A percentile compares a stretch with the other conserved stretches of the same genome.
Conservation (phyloP, 441 rosid genomes). For the Codiaeum variegatum region DNA sequence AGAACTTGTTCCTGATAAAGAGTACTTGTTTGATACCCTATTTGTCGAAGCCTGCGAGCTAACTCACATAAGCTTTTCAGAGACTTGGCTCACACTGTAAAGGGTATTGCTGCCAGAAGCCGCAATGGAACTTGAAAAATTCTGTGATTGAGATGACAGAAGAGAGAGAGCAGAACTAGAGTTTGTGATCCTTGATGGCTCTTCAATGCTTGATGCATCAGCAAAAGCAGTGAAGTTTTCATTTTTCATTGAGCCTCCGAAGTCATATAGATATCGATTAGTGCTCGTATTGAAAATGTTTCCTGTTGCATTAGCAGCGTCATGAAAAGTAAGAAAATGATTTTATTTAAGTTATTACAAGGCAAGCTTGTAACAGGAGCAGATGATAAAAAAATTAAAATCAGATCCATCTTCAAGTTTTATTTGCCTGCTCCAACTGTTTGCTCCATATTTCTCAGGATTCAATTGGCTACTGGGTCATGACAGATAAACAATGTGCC, state of each 20-base stretch:
- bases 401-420: conserved; percentile 38
- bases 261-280: conserved; percentile 25
- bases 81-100: conserved; percentile 25
- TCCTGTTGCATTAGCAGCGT: conserved; percentile 17
- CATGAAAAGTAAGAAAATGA: conserved; percentile 26
- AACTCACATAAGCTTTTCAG: conserved; percentile 31
- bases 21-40: conserved; percentile 28
- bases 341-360: conserved; percentile 27
- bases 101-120: conserved; percentile 19
- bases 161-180: conserved; percentile 69
- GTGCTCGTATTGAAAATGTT: conserved; percentile 27
- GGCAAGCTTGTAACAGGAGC: conserved; percentile 34
- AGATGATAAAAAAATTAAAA: conserved; percentile 27
- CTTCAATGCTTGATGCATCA: conserved; percentile 38
- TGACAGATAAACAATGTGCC: conserved; percentile 46
- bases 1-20: conserved; percentile 31
- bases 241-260: conserved; percentile 27
- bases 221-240: conserved; percentile 31
- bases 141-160: conserved; percentile 61
- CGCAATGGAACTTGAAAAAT: conserved; percentile 29
- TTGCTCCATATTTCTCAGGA: conserved; percentile 33
- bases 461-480: conserved; percentile 32
- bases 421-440: conserved; percentile 31
- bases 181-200: conserved; percentile 37
- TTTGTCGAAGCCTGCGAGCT: conserved; percentile 26